A percentile compares a stretch with the other conserved stretches of the same genome.
Evolutionary conservation across 495 filamentous ascomycete genomes (phyloP).

Genomic region (Hypoxylon trugodes): DNA sequence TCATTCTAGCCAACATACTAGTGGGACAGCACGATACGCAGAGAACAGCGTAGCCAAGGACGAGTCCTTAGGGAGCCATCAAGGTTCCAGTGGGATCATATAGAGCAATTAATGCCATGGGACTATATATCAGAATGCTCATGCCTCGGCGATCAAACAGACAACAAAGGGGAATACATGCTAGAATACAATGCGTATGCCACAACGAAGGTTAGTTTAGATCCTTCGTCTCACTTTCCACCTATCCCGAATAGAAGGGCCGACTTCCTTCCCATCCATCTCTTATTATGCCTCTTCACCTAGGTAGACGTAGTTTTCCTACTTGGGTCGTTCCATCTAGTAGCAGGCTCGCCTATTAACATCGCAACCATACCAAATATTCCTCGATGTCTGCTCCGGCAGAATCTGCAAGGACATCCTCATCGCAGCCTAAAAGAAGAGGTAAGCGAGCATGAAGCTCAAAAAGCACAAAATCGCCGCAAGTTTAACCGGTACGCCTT

Average conservation of each 20-base stretch:
- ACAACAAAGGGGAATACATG: constrained; percentile 41
- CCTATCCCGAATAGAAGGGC: constrained; percentile 1
- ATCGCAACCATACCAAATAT: not conserved
- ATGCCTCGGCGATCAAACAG: constrained; percentile 13
- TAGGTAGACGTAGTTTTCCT: constrained; percentile 6
- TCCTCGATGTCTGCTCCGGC: not conserved
- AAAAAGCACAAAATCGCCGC: constrained; percentile 84
- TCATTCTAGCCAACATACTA: no score
- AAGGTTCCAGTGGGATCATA: constrained; percentile 12
- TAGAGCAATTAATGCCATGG: constrained; percentile 13
- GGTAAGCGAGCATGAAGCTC: constrained; percentile 91
- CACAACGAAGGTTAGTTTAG: constrained; percentile 24
- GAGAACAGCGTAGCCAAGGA: no score
- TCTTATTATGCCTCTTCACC: constrained; percentile 23
- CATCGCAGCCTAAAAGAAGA: constrained; percentile 75
- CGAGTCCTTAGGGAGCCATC: no score
- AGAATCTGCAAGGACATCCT: constrained; percentile 7
- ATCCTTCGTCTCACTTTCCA: constrained; percentile 27
- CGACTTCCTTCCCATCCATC: not conserved
- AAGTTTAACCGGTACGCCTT: constrained; percentile 87
- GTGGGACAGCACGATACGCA: no score
- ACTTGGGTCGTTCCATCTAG: not conserved
- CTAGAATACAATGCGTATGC: constrained; percentile 36
- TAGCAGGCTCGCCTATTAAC: constrained; percentile 11
- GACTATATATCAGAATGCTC: constrained; percentile 38